These are phyloP conservation scores for Nidula microcarpa DNA, from an alignment of 768 basidiomycete genomes.

Conservation along the genomic window DNA sequence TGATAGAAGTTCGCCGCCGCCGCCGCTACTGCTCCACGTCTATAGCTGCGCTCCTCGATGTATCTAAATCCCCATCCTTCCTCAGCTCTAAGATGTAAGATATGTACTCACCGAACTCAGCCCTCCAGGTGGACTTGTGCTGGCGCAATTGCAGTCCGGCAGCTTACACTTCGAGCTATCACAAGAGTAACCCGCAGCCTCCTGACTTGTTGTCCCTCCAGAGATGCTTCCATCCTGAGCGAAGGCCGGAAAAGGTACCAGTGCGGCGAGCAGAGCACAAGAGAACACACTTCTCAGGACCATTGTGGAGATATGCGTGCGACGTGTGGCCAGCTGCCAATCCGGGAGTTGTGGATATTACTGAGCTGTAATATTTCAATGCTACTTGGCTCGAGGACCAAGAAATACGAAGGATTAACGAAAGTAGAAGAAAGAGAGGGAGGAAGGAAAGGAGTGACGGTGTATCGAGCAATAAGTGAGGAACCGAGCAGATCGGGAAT, in stretches of 20 bases:
- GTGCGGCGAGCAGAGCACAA: conserved; percentile 17
- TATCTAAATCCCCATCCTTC: no score
- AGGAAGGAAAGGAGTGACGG: no score
- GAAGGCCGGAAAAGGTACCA: conserved; percentile 30
- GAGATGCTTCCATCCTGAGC: conserved; percentile 52
- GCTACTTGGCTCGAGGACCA: no score
- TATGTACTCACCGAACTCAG: conserved; percentile 50
- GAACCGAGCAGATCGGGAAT: no score
- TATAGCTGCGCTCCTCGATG: background rate
- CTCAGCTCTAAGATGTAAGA: no score
- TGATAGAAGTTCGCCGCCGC: background rate
- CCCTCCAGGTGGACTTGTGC: conserved; percentile 70
- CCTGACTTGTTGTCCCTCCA: conserved; percentile 48
- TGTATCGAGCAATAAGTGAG: no score
- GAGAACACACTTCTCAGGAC: conserved; percentile 10
- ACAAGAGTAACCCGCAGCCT: conserved; percentile 69
- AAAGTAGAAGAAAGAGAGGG: no score
- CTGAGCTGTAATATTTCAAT: no score
- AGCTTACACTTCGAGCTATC: conserved; percentile 62
- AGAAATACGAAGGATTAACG: no score
- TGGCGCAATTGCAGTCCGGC: conserved; percentile 72
- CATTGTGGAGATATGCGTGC: background rate
- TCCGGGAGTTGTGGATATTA: no score
- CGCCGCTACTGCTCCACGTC: background rate
- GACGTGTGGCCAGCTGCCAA: no score